Evolutionary conservation across 1,284 basidiomycete genomes (phyloP).

Genomic region (Rhodotorula sp.): DNA sequence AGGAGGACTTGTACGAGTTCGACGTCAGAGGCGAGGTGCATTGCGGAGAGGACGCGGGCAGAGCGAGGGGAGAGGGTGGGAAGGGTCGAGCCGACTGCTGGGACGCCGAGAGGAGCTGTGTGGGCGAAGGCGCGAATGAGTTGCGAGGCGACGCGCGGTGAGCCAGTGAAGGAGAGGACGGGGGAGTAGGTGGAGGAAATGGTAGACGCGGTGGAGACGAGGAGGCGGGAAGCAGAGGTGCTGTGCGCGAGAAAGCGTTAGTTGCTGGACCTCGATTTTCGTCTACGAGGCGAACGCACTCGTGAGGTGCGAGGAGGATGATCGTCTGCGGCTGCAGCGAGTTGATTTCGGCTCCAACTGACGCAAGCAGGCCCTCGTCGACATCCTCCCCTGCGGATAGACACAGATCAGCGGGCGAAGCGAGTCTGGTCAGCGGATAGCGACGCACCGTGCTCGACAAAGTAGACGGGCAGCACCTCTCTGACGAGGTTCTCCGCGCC

Average conservation of each 20-base stretch:
- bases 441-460: constrained; percentile 23
- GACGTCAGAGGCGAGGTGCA: neutral
- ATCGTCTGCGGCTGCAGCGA: constrained; percentile 14
- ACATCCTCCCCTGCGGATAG: neutral
- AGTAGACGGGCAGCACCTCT: constrained; percentile 30
- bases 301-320: constrained; percentile 16
- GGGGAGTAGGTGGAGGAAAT: neutral
- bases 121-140: constrained; percentile 16
- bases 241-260: neutral
- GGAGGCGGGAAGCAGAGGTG: constrained; percentile 7
- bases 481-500: constrained; percentile 28
- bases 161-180: neutral
- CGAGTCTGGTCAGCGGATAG: neutral
- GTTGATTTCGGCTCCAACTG: constrained; percentile 21
- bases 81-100: constrained; percentile 7
- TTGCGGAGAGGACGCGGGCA: neutral
- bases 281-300: neutral
- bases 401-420: neutral
- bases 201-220: constrained; percentile 13
- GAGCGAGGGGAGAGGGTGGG: neutral
- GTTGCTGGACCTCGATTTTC: neutral
- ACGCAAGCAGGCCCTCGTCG: neutral
- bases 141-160: constrained; percentile 1
- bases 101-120: neutral
- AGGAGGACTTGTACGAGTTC: constrained; percentile 16